Percentiles rank a stretch among this genome's conserved stretches.
Evolutionary conservation across 495 filamentous ascomycete species (phyloP).

Genomic region (Ramalina intermedia): DNA sequence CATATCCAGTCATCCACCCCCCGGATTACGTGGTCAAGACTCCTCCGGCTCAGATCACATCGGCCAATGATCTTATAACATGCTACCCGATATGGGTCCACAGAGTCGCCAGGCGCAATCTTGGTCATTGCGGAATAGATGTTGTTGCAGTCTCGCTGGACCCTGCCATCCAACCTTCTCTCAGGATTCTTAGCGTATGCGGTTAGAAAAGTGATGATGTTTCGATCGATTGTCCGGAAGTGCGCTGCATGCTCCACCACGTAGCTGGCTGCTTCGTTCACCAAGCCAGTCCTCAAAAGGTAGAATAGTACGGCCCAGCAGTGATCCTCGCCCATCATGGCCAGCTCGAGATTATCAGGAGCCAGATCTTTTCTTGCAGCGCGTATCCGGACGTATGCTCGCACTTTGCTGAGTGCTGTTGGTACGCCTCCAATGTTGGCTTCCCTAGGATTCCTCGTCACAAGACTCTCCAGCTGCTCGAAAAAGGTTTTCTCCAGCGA

Average conservation of each 20-base stretch:
- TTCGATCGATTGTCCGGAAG: slow-evolving; percentile 80
- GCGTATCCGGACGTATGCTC: slow-evolving; percentile 74
- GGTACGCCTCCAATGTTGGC: slow-evolving; percentile 84
- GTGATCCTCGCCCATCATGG: slow-evolving; percentile 62
- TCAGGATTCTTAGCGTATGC: slow-evolving; percentile 58
- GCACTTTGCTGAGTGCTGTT: slow-evolving; percentile 73
- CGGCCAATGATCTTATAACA: slow-evolving; percentile 97
- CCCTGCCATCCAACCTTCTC: slow-evolving; percentile 53
- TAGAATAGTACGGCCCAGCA: slow-evolving; percentile 92
- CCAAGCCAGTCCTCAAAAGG: slow-evolving; percentile 72
- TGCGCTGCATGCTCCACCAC: slow-evolving; percentile 58
- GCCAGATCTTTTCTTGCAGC: slow-evolving; percentile 63
- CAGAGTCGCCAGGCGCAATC: slow-evolving; percentile 70
- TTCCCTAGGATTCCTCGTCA: slow-evolving; percentile 71
- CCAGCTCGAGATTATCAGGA: slow-evolving; percentile 56
- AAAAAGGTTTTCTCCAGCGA: slow-evolving; percentile 67
- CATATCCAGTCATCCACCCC: slow-evolving; percentile 92
- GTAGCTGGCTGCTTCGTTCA: slow-evolving; percentile 73
- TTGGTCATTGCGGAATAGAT: slow-evolving; percentile 76
- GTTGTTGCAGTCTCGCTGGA: slow-evolving; percentile 73
- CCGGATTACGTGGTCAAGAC: slow-evolving; percentile 63
- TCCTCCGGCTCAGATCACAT: slow-evolving; percentile 71
- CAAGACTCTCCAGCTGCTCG: slow-evolving; percentile 52
- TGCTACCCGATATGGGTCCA: slow-evolving; percentile 91
- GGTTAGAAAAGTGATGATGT: slow-evolving; percentile 78